Evolutionary conservation across 2,329 filamentous ascomycete species (phyloP), one percentile per base, ranked within the genome.

Genomic region (Annulohypoxylon truncatum): DNA sequence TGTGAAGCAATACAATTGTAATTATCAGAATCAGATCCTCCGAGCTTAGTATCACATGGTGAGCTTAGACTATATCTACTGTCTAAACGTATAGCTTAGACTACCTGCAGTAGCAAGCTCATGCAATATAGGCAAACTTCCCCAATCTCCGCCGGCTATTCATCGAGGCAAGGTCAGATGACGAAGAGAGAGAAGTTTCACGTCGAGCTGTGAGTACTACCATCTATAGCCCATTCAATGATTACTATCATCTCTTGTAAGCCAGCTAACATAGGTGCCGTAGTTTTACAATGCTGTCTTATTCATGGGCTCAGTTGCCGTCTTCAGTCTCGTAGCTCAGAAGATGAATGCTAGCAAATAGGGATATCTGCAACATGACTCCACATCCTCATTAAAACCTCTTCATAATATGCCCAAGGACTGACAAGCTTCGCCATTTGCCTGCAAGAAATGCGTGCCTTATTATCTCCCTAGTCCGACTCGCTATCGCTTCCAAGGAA

Each of bases 261-360:
- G n/a, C 9, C 63, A 46, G 60, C 67, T 64, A 48, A 65, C 51
- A n/a, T n/a, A n/a, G n/a, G 64, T 29, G 61, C 6, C n/a, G 6
- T 74, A 97, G 96, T 99, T 99, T 79, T 99, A 99, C 81, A 98
- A 99, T 75, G 89, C 97, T 0, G 94, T 97, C 0, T 84, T 98
- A 1, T 99, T 98, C 82, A 95, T 99, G 85, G 96, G 94, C 22
- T 97, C 96, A 0, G 92, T 99, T 22, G 94, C 95, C 6, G 89
- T 97, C 65, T 97, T 98, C 82, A 97, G 95, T 77, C 82, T 99
- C 65, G 90, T 96, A 66, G 96, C 95, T 26, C 96, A 99, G 76
- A 91, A 91, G 71, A 92, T 97, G 86, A 89, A 89, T 68, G 85
- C 84, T 24, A 74, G 69, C 5, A 79, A 68, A 71, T 80, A 71